Base-by-base conservation (phyloP, 371 early-diverging fungal species). In the Rhizopus sp. region DNA sequence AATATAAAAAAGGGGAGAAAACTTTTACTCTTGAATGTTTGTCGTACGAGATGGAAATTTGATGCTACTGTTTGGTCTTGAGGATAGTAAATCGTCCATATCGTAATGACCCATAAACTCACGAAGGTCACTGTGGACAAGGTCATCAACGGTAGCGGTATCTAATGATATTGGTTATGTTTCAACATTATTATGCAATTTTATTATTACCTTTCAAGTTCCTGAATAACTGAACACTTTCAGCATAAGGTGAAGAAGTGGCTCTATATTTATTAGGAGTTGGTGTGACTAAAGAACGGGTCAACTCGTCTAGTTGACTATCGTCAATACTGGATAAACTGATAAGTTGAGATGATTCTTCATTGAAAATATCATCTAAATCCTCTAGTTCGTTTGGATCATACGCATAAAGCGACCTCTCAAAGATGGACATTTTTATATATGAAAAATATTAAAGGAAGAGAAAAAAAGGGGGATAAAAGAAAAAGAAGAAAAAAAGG, bases 171-270 rank as follows among this genome's bases (percentile, higher is more conserved):
- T 55, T 47, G 32, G 42, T 16, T 42, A 4, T 45, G 23, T 41
- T 57, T 33, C 34, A 53, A 29, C 15, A 7, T n/a, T n/a, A 33
- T 15, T 17, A 33, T 50, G 7, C 12, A 34, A 16, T 15, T 23
- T 44, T 46, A 34, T 46, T 46, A 51, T 38, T 37, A 45, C 31
- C 30, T 49, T 50, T 59, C n/a, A 60, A 37, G 39, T 60, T 53
- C 40, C 44, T 60, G 40, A 54, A 60, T 39, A 60, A 32, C 44
- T 57, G 48, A 5, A 66, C 60, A 58, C 62, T 61, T 23, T 60
- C 65, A 55, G 54, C 46, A 41, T 31, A 50, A 23, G 55, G 29
- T 6, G 29, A 0, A 5, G 12, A n/a, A 29, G 23, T 48, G 6
- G 41, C 30, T 23, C 12, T 17, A 17, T 23, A 40, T 29, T 49